Conservation (phyloP, 1,284 basidiomycete genomes). For the Leccinum fallax region DNA sequence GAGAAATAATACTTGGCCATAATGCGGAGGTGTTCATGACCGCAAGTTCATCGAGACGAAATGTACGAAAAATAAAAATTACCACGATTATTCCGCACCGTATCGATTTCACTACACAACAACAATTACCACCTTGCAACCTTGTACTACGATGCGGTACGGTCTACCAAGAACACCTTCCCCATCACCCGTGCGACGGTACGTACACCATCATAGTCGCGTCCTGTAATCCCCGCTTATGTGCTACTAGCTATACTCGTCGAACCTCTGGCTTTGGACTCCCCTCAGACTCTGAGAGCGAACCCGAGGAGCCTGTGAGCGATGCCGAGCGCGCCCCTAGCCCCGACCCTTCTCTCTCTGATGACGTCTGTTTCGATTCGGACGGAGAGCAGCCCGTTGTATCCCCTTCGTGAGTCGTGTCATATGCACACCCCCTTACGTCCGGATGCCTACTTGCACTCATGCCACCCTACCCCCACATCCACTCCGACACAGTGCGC, state of each 20-base stretch:
- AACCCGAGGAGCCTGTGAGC: slow-evolving; percentile 30
- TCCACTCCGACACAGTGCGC: slow-evolving; percentile 14
- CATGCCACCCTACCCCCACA: background rate
- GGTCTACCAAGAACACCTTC: slow-evolving; percentile 61
- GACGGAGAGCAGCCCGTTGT: slow-evolving; percentile 40
- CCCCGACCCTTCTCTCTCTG: slow-evolving; percentile 31
- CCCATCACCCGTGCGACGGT: slow-evolving; percentile 58
- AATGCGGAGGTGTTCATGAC: background rate
- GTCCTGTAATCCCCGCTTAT: background rate
- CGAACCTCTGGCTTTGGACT: slow-evolving; percentile 57
- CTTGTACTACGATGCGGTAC: slow-evolving; percentile 52
- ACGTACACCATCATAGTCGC: slow-evolving; percentile 13
- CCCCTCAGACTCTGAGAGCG: slow-evolving; percentile 48
- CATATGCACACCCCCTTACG: background rate
- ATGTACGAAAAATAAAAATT: background rate
- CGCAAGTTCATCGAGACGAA: background rate
- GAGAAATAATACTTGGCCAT: background rate
- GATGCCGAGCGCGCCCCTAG: slow-evolving; percentile 28
- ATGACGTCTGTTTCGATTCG: slow-evolving; percentile 39
- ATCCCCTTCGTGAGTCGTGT: slow-evolving; percentile 36
- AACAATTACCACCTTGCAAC: background rate
- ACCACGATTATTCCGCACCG: background rate
- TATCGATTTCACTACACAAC: background rate
- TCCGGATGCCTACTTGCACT: background rate
- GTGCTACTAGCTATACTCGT: slow-evolving; percentile 8